Percentiles rank a stretch among this genome's conserved stretches.
phyloP scores from a whole-genome alignment of 2,329 filamentous ascomycete genomes.

The Amauroascus niger region DNA sequence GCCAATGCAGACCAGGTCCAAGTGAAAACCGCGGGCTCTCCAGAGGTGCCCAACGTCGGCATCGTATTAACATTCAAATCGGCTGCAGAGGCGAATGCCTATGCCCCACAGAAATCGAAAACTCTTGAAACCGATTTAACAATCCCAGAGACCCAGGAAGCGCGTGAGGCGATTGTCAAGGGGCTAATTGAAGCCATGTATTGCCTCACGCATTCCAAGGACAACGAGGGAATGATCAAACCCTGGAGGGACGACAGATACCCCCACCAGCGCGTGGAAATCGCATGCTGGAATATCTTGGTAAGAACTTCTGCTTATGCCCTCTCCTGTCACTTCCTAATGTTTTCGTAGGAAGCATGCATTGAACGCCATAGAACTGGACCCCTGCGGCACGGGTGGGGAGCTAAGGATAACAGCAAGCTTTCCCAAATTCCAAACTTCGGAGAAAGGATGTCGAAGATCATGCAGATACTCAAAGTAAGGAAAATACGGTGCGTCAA shows the following conservation, averaged over 20 bases:
- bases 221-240: slow-evolving; percentile 27
- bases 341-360: slow-evolving; percentile 18
- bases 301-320: slow-evolving; percentile 13
- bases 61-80: slow-evolving; percentile 17
- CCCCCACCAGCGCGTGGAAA: slow-evolving; percentile 23
- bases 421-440: slow-evolving; percentile 18
- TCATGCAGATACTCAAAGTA: slow-evolving; percentile 14
- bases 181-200: slow-evolving; percentile 29
- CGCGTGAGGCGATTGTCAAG: slow-evolving; percentile 23
- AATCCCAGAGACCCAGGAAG: slow-evolving; percentile 20
- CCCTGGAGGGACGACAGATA: slow-evolving; percentile 24
- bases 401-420: slow-evolving; percentile 17
- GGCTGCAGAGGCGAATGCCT: slow-evolving; percentile 18
- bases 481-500: not conserved
- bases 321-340: not conserved
- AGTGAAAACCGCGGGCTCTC: not conserved
- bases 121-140: slow-evolving; percentile 19
- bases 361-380: slow-evolving; percentile 23
- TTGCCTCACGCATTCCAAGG: slow-evolving; percentile 22
- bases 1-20: not conserved
- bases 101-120: slow-evolving; percentile 9
- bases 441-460: slow-evolving; percentile 19
- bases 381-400: slow-evolving; percentile 22
- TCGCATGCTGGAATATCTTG: slow-evolving; percentile 28
- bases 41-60: not conserved